Conservation (phyloP, 228 moss, liverwort and hornwort genomes). For the Sphagnum magellanicum region DNA sequence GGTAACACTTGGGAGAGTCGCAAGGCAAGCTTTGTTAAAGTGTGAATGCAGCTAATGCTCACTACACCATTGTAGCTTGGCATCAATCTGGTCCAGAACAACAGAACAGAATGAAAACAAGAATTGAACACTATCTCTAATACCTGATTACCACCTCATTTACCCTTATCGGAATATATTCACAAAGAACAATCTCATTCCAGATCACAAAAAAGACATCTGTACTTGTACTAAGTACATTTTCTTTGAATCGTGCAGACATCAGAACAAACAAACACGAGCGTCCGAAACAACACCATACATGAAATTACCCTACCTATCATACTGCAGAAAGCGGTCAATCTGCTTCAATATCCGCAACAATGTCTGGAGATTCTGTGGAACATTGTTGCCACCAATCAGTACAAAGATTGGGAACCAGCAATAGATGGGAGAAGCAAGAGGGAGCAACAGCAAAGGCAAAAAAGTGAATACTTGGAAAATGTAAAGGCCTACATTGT, state of each 20-base stretch:
- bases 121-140: too few relatives aligned
- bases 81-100: conserved; percentile 57
- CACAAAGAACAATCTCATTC: too few relatives aligned
- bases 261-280: too few relatives aligned
- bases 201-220: too few relatives aligned
- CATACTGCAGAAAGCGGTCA: conserved; percentile 94
- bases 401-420: neutral
- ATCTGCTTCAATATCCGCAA: conserved; percentile 92
- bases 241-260: too few relatives aligned
- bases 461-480: neutral
- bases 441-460: neutral
- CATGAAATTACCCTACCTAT: conserved; percentile 38
- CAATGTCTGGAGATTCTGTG: conserved; percentile 70
- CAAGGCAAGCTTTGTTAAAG: conserved; percentile 77
- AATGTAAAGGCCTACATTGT: neutral
- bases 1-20: conserved; percentile 64
- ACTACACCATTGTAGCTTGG: conserved; percentile 92
- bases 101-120: neutral
- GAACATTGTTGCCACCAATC: neutral
- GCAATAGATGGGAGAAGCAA: neutral
- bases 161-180: neutral
- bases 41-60: conserved; percentile 88
- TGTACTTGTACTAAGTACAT: too few relatives aligned
- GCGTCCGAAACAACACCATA: neutral
- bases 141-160: too few relatives aligned